Percentiles rank a stretch among this genome's conserved stretches.
Conservation (phyloP, 345 rosid species). For the Lepidium aucheri region DNA sequence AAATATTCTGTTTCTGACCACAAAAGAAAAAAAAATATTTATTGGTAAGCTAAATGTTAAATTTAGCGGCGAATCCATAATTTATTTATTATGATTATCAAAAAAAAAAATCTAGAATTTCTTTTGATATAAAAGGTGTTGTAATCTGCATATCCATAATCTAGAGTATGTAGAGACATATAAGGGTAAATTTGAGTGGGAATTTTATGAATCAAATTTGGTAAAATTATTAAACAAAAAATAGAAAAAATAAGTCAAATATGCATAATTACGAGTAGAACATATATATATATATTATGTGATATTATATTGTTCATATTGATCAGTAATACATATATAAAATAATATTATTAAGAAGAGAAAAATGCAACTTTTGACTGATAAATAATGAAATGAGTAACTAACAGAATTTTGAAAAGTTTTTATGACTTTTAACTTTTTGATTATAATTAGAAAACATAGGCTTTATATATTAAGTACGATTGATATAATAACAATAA, state of each 20-base stretch:
- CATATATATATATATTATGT: background rate
- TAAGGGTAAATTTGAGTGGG: background rate
- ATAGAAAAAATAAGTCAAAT: background rate
- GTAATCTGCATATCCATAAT: background rate
- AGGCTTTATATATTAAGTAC: background rate
- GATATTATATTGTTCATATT: background rate
- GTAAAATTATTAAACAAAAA: background rate
- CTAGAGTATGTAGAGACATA: background rate
- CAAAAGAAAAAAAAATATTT: background rate
- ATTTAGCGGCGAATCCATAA: background rate
- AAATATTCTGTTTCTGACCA: background rate
- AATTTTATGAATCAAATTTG: background rate
- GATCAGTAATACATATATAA: background rate
- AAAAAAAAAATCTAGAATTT: background rate
- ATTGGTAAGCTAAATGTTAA: background rate
- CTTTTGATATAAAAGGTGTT: background rate
- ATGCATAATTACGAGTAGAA: background rate
- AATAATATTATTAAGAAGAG: background rate
- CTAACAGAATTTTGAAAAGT: background rate
- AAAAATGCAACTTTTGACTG: background rate
- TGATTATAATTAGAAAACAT: background rate
- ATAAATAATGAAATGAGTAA: background rate
- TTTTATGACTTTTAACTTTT: background rate
- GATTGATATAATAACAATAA: background rate
- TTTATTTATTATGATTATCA: background rate